Evolutionary conservation across 768 basidiomycete species (phyloP).

Genomic region (Leccinum arenicola): DNA sequence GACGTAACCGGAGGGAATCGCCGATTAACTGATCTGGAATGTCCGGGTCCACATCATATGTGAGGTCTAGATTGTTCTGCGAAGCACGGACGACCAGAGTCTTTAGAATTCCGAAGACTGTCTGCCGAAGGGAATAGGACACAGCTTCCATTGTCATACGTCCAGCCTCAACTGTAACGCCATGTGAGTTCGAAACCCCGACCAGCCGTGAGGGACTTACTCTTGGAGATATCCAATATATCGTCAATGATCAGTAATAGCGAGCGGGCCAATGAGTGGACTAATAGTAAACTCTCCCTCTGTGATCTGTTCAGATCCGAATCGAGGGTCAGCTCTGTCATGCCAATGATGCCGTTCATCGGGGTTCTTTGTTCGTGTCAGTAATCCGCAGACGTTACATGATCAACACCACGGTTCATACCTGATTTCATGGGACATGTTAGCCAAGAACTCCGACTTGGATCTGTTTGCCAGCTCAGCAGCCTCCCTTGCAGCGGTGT

Average conservation of each 20-base stretch:
- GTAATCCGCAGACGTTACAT: conserved; percentile 1
- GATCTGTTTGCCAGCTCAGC: conserved; percentile 96
- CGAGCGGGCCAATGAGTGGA: conserved; percentile 91
- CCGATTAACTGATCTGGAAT: conserved; percentile 98
- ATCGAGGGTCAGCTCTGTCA: conserved; percentile 97
- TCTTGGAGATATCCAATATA: conserved; percentile 99
- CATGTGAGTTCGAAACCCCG: conserved; percentile 7
- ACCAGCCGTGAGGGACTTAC: conserved; percentile 48
- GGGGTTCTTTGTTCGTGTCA: conserved; percentile 67
- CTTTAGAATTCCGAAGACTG: conserved; percentile 96
- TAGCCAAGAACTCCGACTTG: conserved; percentile 98
- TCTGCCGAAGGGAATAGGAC: conserved; percentile 96
- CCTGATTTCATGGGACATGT: conserved; percentile 98
- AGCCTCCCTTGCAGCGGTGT: conserved; percentile 94
- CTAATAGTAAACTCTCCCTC: conserved; percentile 91
- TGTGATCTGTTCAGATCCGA: conserved; percentile 93
- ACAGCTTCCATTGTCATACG: conserved; percentile 99
- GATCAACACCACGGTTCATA: conserved; percentile 35
- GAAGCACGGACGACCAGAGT: conserved; percentile 97
- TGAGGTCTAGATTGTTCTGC: conserved; percentile 93
- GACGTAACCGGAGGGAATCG: conserved; percentile 89
- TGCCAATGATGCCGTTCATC: conserved; percentile 99
- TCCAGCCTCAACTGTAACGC: conserved; percentile 83
- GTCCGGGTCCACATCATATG: conserved; percentile 92
- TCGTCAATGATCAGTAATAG: conserved; percentile 97